Percentiles rank a stretch among this genome's conserved stretches.
Evolutionary conservation across 768 basidiomycete species (phyloP).

Genomic region (Boletus rubropictus): DNA sequence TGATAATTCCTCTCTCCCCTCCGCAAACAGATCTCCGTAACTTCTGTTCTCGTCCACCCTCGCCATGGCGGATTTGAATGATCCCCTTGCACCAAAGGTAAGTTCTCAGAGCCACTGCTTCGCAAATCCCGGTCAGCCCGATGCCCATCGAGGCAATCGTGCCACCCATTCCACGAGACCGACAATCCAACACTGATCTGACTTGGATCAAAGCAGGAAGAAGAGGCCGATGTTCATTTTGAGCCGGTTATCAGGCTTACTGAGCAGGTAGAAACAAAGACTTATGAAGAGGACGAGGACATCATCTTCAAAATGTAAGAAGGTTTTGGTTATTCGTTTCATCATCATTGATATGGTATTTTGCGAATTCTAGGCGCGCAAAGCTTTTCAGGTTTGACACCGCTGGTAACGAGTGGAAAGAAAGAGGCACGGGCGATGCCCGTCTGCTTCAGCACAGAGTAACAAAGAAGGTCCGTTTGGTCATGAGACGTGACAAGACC

Average conservation of each 20-base stretch:
- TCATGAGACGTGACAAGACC: conserved; percentile 99
- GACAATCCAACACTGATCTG: conserved; percentile 24
- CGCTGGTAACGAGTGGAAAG: conserved; percentile 87
- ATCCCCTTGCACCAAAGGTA: conserved; percentile 70
- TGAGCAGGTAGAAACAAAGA: conserved; percentile 92
- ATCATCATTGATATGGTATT: conserved; percentile 8
- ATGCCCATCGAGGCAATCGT: conserved; percentile 23
- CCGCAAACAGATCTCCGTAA: conserved; percentile 10
- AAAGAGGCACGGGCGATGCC: conserved; percentile 94
- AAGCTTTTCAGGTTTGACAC: conserved; percentile 95
- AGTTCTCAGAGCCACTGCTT: conserved; percentile 24
- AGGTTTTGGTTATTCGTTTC: background rate
- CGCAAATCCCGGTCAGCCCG: background rate
- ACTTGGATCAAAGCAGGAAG: conserved; percentile 39
- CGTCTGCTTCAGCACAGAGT: conserved; percentile 86
- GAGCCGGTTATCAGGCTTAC: conserved; percentile 97
- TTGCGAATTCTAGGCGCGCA: conserved; percentile 66
- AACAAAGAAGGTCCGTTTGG: conserved; percentile 87
- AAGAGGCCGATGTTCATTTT: conserved; percentile 86
- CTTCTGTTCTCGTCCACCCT: conserved; percentile 14
- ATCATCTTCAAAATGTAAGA: conserved; percentile 93
- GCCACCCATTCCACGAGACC: conserved; percentile 25
- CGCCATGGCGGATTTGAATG: conserved; percentile 52
- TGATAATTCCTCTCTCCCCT: conserved; percentile 17
- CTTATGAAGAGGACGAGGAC: conserved; percentile 90